These are phyloP conservation scores for Aspergillus wentii DNA, from an alignment of 495 filamentous ascomycete species.

Conservation along the genomic window DNA sequence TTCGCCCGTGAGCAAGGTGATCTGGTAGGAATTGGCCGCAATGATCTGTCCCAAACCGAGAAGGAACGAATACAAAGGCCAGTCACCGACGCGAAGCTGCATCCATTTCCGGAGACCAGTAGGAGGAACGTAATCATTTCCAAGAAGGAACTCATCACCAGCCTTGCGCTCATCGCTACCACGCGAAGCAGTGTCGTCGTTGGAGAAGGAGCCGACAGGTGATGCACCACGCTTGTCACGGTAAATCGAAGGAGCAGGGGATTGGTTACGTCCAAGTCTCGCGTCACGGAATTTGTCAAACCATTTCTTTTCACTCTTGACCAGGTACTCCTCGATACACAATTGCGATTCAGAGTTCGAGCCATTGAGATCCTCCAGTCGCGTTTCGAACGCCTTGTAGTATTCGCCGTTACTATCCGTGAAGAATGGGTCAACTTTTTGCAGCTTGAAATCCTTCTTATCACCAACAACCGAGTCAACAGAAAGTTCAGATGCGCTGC, in stretches of 20 bases:
- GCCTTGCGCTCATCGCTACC: conserved; percentile 26
- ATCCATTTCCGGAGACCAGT: conserved; percentile 55
- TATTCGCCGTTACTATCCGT: conserved; percentile 63
- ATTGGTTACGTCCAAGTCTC: conserved; percentile 44
- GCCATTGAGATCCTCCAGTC: conserved; percentile 52
- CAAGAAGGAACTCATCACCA: conserved; percentile 56
- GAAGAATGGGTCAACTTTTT: conserved; percentile 68
- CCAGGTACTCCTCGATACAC: conserved; percentile 64
- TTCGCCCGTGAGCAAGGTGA: conserved; percentile 63
- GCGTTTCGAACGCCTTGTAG: conserved; percentile 55
- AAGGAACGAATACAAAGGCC: conserved; percentile 70
- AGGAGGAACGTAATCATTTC: conserved; percentile 60
- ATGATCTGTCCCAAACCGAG: conserved; percentile 64
- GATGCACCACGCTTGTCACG: conserved; percentile 27
- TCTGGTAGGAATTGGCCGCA: conserved; percentile 68
- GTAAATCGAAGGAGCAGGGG: conserved; percentile 39
- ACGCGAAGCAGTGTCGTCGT: conserved; percentile 31
- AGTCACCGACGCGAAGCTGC: conserved; percentile 50
- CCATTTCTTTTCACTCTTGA: conserved; percentile 68
- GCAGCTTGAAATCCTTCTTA: conserved; percentile 58
- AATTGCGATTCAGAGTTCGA: conserved; percentile 54
- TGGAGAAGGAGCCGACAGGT: conserved; percentile 30
- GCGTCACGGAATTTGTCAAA: conserved; percentile 60
- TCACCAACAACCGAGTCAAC: conserved; percentile 56
- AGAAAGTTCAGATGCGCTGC: conserved; percentile 41